Base-by-base conservation (phyloP, 2,329 filamentous ascomycete genomes). In the Lasiodiplodia sp. region DNA sequence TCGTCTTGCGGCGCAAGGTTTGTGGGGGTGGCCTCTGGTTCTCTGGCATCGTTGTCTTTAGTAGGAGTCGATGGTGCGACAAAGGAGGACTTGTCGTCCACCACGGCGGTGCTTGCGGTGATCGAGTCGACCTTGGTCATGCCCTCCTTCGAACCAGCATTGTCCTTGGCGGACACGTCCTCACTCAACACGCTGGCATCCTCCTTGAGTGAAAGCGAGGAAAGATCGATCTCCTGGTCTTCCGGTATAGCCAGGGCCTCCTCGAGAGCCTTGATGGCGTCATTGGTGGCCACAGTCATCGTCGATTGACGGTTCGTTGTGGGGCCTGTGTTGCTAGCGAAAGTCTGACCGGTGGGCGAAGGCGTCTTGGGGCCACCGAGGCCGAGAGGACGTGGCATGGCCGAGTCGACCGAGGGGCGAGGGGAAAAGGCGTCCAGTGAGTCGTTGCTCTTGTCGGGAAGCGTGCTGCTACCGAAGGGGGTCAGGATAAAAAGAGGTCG, bases 231-330 rank as follows among this genome's bases (percentile, higher is more conserved):
- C 60, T 68, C 67, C 25, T 21, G 31, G 8, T 53, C 78, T 69
- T 79, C 76, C 12, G 71, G 31, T 57, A 77, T 77, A 23, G 73
- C 66, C 47, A 71, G 70, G 31, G 72, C 72, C 53, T 74, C 40
- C 69, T 79, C 78, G n/a, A 76, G 69, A 63, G 72, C 68, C 71
- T 77, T 78, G 44, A 77, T 75, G 64, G 76, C 76, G 51, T 77
- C 76, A 55, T 73, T 65, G 25, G 71, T 72, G 31, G 72, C 75
- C 12, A 56, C 64, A 51, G 71, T 72, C 11, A 78, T 69, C 37
- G 70, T 72, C 28, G 73, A 71, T 3, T 74, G 75, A 44, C 73
- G 73, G 70, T 76, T 73, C n/a, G 28, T 56, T 67, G 44, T 69
- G 67, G 44, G 31, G 51, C 69, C 53, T 69, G 66, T 40, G 18